Evolutionary conservation across 2,329 filamentous ascomycete genomes (phyloP).

Genomic region (Trichoderma endophyticum): DNA sequence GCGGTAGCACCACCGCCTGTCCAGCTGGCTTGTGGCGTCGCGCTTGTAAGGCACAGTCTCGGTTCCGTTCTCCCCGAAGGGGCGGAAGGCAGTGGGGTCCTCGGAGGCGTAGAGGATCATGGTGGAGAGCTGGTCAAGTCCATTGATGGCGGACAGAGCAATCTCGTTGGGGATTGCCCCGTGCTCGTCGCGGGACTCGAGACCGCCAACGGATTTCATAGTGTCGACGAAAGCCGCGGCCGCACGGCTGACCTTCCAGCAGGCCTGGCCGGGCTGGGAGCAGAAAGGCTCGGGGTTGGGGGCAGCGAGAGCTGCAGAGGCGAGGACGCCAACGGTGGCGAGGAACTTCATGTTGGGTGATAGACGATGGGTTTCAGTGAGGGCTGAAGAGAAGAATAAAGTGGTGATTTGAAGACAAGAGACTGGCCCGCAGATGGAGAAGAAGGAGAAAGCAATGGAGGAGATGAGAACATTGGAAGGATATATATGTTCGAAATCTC

Average conservation of each 20-base stretch:
- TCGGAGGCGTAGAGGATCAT: conserved; percentile 32
- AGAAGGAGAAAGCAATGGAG: neutral
- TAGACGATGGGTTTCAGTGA: neutral
- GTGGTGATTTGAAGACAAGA: neutral
- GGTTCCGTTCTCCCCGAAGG: conserved; percentile 23
- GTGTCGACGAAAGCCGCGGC: conserved; percentile 24
- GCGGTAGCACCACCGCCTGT: conserved; percentile 25
- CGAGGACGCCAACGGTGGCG: conserved; percentile 26
- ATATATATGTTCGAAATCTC: neutral
- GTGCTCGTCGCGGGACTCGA: conserved; percentile 27
- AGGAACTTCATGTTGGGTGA: conserved; percentile 29
- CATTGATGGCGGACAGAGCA: conserved; percentile 38
- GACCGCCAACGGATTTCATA: conserved; percentile 26
- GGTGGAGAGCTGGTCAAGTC: conserved; percentile 39
- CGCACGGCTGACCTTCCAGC: conserved; percentile 35
- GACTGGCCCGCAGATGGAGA: neutral
- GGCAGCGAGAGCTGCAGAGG: conserved; percentile 22
- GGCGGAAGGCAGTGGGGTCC: conserved; percentile 34
- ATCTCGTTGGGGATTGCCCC: conserved; percentile 35
- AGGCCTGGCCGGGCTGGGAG: conserved; percentile 30
- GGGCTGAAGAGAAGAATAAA: neutral
- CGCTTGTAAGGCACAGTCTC: conserved; percentile 33
- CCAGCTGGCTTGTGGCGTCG: conserved; percentile 24
- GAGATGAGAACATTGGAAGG: neutral
- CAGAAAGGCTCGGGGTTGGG: conserved; percentile 28